phyloP scores from a whole-genome alignment of 176 grass and related monocot species.

The Neostapfia colusana region DNA sequence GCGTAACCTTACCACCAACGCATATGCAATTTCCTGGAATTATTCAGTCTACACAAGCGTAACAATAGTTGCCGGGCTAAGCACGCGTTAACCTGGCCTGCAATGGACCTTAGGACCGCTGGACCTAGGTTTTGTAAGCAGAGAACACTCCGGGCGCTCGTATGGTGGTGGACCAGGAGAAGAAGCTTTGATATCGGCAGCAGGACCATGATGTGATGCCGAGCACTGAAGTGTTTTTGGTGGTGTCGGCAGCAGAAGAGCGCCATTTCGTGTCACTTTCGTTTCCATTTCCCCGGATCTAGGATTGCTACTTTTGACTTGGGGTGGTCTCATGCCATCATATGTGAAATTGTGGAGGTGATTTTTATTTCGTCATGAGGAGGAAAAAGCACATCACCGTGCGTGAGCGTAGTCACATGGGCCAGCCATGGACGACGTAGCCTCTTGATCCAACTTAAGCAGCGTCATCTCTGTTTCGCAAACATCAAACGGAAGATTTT shows the following conservation, averaged over 20 bases:
- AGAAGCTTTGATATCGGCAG: background rate
- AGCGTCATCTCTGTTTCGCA: background rate
- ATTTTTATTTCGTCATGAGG: too few relatives aligned
- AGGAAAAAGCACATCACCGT: too few relatives aligned
- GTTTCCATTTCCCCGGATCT: background rate
- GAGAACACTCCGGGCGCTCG: background rate
- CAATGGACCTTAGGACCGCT: background rate
- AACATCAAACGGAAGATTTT: background rate
- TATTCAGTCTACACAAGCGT: background rate
- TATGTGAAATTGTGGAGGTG: too few relatives aligned
- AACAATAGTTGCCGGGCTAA: background rate
- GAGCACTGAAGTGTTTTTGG: background rate
- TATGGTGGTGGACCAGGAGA: background rate
- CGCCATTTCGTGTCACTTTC: background rate
- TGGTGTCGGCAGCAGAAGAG: background rate
- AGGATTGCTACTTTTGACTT: background rate
- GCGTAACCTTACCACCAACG: too few relatives aligned
- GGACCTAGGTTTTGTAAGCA: background rate
- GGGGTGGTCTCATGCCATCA: too few relatives aligned
- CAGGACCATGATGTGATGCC: background rate
- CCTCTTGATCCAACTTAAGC: constrained; percentile 13
- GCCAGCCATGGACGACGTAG: too few relatives aligned
- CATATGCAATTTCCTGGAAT: too few relatives aligned
- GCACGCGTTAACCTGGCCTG: background rate
- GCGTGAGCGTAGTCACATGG: too few relatives aligned